Conservation (phyloP, 495 filamentous ascomycete species). For the Hamigera avellanea region DNA sequence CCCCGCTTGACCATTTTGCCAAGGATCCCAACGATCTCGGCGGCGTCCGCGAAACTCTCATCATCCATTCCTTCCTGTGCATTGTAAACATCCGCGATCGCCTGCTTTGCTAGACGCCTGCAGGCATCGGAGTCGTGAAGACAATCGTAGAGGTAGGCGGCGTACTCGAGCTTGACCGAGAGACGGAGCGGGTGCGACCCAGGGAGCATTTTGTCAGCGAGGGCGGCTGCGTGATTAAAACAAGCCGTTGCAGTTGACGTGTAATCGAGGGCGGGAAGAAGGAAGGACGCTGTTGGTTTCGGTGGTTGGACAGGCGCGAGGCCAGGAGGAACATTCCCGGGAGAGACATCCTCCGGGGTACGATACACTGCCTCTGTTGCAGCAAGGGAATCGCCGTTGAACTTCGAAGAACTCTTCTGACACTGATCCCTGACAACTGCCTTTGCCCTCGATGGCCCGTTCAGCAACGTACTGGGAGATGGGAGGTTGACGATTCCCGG, state of each 20-base stretch:
- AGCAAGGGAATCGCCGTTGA: slow-evolving; percentile 7
- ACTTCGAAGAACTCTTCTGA: slow-evolving; percentile 12
- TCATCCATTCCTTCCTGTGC: slow-evolving; percentile 87
- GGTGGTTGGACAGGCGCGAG: slow-evolving; percentile 36
- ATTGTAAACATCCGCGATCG: slow-evolving; percentile 84
- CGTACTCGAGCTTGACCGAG: slow-evolving; percentile 83
- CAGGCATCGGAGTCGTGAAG: slow-evolving; percentile 67
- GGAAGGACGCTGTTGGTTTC: slow-evolving; percentile 47
- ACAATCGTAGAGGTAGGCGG: slow-evolving; percentile 93
- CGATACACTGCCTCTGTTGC: slow-evolving; percentile 1
- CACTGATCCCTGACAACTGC: slow-evolving; percentile 19
- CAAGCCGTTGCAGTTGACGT: slow-evolving; percentile 66
- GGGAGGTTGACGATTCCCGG: slow-evolving; percentile 26
- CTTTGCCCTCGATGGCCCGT: slow-evolving; percentile 9
- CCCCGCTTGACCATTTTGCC: slow-evolving; percentile 72
- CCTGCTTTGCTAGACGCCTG: slow-evolving; percentile 62
- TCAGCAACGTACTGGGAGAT: slow-evolving; percentile 10
- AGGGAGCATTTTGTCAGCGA: slow-evolving; percentile 64
- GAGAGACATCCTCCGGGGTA: slow-evolving; percentile 1
- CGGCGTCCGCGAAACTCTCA: slow-evolving; percentile 71
- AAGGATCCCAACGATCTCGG: slow-evolving; percentile 60
- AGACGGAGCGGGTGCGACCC: slow-evolving; percentile 85
- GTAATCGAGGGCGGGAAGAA: slow-evolving; percentile 72
- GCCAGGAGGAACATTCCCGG: slow-evolving; percentile 23
- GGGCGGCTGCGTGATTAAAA: slow-evolving; percentile 66